These are phyloP conservation scores for Geranium brycei DNA, from an alignment of 345 rosid genomes.

Conservation along the genomic window DNA sequence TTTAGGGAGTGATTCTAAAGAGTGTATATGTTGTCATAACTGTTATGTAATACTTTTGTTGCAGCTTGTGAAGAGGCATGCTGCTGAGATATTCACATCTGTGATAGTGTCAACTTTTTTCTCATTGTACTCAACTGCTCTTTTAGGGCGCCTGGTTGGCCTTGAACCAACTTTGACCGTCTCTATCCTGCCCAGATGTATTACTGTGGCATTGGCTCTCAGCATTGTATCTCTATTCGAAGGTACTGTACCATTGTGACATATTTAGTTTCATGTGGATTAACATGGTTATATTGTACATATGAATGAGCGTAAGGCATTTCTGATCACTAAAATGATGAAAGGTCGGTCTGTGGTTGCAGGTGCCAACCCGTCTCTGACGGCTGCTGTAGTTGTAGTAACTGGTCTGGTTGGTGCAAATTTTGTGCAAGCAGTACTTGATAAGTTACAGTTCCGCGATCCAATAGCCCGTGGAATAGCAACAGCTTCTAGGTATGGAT, in stretches of 20 bases:
- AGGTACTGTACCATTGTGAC: conserved; percentile 25
- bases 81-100: conserved; percentile 85
- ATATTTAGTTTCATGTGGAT: neutral
- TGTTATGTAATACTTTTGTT: conserved; percentile 4
- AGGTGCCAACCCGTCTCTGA: conserved; percentile 83
- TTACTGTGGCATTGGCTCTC: conserved; percentile 89
- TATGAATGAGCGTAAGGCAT: no score
- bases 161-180: conserved; percentile 63
- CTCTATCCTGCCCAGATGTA: conserved; percentile 84
- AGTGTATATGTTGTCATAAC: no score
- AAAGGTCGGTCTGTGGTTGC: conserved; percentile 9
- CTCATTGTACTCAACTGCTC: conserved; percentile 87
- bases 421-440: conserved; percentile 71
- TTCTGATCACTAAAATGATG: no score
- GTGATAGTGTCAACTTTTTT: conserved; percentile 67
- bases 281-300: no score
- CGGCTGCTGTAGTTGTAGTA: conserved; percentile 89
- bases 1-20: no score
- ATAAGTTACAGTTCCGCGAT: conserved; percentile 53
- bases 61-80: conserved; percentile 92
- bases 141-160: conserved; percentile 62
- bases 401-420: conserved; percentile 89
- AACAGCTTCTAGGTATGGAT: conserved; percentile 69
- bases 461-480: conserved; percentile 91
- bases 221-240: conserved; percentile 86